Evolutionary conservation across 2,329 filamentous ascomycete genomes (phyloP).

Genomic region (Fusarium bulbicola): DNA sequence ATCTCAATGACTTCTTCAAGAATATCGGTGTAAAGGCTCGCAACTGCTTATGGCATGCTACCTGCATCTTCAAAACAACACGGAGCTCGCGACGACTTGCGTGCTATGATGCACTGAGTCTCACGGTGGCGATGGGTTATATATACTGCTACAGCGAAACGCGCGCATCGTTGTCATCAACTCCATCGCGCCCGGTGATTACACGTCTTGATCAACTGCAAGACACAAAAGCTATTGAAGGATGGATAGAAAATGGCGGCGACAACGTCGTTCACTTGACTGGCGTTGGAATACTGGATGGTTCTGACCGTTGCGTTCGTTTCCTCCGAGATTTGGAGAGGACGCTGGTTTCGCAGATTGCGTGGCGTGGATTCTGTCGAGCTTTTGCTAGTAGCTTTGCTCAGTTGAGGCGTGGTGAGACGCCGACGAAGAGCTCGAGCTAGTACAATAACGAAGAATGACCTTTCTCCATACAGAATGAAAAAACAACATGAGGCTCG

Average conservation of each 20-base stretch:
- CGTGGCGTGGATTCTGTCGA: not conserved
- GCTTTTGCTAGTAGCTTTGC: not conserved
- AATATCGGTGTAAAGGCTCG: fast-evolving
- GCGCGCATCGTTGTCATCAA: fast-evolving
- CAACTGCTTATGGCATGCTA: not conserved
- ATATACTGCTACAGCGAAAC: not conserved
- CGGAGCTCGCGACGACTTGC: not conserved
- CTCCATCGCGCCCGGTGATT: fast-evolving
- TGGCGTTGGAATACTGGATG: not conserved
- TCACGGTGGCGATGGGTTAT: not conserved
- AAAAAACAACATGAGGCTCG: not conserved
- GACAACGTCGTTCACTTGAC: not conserved
- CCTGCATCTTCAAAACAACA: not conserved
- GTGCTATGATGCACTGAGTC: not conserved
- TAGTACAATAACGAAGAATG: not conserved
- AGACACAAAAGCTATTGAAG: fast-evolving
- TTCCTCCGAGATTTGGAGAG: not conserved
- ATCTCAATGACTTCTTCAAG: not conserved
- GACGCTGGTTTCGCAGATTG: not conserved
- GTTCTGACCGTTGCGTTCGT: not conserved
- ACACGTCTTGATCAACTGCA: not conserved
- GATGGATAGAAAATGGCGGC: fast-evolving
- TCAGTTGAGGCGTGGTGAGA: not conserved
- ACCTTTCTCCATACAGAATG: not conserved
- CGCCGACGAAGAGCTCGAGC: not conserved